Conservation (phyloP, 768 basidiomycete genomes). For the Pulveroboletus sp. region DNA sequence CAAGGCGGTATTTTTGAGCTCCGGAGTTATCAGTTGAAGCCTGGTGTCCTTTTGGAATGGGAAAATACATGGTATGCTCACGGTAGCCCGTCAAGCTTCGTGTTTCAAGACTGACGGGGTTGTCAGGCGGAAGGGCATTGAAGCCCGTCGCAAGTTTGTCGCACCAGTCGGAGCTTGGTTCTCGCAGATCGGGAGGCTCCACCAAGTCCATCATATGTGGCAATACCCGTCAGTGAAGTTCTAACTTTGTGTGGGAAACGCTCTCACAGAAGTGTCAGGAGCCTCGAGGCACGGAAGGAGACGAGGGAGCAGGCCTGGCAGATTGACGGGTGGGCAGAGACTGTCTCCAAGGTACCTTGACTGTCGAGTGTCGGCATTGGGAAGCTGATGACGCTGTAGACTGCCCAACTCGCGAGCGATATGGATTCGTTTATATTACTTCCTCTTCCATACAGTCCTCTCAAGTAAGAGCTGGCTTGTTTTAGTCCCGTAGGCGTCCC, state of each 20-base stretch:
- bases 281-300: slow-evolving; percentile 76
- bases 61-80: slow-evolving; percentile 76
- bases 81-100: background rate
- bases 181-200: slow-evolving; percentile 77
- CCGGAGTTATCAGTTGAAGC: slow-evolving; percentile 80
- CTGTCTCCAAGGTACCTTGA: slow-evolving; percentile 71
- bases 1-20: slow-evolving; percentile 94
- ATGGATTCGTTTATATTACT: slow-evolving; percentile 87
- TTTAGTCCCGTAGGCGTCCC: background rate
- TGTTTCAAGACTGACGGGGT: slow-evolving; percentile 3
- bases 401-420: slow-evolving; percentile 74
- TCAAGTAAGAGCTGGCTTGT: slow-evolving; percentile 48
- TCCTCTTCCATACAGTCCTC: slow-evolving; percentile 78
- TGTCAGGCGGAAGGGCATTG: slow-evolving; percentile 84
- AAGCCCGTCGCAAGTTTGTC: slow-evolving; percentile 85
- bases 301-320: slow-evolving; percentile 89
- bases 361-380: slow-evolving; percentile 11
- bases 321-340: slow-evolving; percentile 92
- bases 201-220: slow-evolving; percentile 96
- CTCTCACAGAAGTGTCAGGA: slow-evolving; percentile 36
- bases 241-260: slow-evolving; percentile 1
- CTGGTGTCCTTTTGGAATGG: slow-evolving; percentile 93
- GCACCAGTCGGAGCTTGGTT: slow-evolving; percentile 91
- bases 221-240: slow-evolving; percentile 74
- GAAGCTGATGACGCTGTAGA: slow-evolving; percentile 44